Conservation (phyloP, 2,329 filamentous ascomycete genomes). For the Botrytis sinoallii region DNA sequence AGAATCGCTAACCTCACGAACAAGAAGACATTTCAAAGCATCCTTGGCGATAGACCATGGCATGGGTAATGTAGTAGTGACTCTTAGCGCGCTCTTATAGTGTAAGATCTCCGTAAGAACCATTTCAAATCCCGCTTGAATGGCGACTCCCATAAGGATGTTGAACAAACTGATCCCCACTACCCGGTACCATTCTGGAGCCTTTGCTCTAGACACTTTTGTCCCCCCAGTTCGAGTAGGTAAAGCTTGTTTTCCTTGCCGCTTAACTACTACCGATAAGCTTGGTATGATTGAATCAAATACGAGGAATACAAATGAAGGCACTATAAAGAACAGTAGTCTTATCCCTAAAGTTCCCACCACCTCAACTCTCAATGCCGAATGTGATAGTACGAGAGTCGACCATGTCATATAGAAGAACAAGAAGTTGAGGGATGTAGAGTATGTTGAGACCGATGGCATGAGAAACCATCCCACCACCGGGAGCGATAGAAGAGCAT, state of each 20-base stretch:
- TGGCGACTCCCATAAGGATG: slow-evolving; percentile 48
- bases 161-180: slow-evolving; percentile 55
- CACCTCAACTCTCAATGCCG: slow-evolving; percentile 71
- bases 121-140: slow-evolving; percentile 56
- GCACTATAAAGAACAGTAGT: slow-evolving; percentile 67
- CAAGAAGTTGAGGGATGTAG: slow-evolving; percentile 76
- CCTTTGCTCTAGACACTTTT: slow-evolving; percentile 40
- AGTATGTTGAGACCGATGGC: slow-evolving; percentile 63
- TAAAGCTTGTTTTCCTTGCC: slow-evolving; percentile 52
- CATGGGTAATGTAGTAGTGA: slow-evolving; percentile 58
- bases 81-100: slow-evolving; percentile 52
- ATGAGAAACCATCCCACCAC: slow-evolving; percentile 66
- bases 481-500: slow-evolving; percentile 69
- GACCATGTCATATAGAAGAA: slow-evolving; percentile 85
- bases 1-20: slow-evolving; percentile 51
- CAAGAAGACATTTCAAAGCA: slow-evolving; percentile 49
- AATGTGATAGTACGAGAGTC: slow-evolving; percentile 67
- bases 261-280: slow-evolving; percentile 66
- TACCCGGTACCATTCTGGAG: slow-evolving; percentile 46
- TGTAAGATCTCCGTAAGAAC: slow-evolving; percentile 51
- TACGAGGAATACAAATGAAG: slow-evolving; percentile 67
- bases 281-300: slow-evolving; percentile 71
- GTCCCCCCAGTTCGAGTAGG: slow-evolving; percentile 45
- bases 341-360: slow-evolving; percentile 67
- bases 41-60: slow-evolving; percentile 60